Evolutionary conservation across 1,284 basidiomycete species (phyloP), one percentile per base, ranked within the genome.

Genomic region (Gastroboletus turbinatus): DNA sequence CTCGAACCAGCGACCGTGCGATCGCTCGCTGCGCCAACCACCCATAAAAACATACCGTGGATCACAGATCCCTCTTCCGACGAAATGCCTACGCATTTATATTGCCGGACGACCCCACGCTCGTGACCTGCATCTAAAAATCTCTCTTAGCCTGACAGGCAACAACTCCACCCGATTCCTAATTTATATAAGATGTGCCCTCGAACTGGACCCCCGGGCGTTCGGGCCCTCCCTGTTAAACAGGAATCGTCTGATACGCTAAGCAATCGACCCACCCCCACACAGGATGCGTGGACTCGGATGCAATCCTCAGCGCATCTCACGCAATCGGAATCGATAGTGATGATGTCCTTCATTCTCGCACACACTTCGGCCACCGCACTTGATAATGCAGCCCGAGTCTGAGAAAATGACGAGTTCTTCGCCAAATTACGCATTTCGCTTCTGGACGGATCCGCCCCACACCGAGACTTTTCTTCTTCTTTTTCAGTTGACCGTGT

Each of bases 31-130:
- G 2, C 44, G 5, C 38, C 42, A 7, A 43, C 46, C 7, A 2
- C 29, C 7, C 30, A 35, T 9, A 32, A 30, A 14, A 57, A 56
- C 14, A 66, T 68, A 65, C 47, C 58, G 51, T 60, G 66, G 33
- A 65, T 66, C 45, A 74, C 73, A 8, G 79, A 78, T 52, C 74
- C 78, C 1, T 75, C 78, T 35, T 97, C 94, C 80, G 94, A 90
- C 69, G 95, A 98, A 72, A 90, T 92, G 69, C 94, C 1, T 96
- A 90, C 72, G 92, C 87, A 0, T 95, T 90, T 75, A 75, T 97
- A 30, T 73, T 83, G 13, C 76, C 83, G 1, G 77, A 86, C 56
- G 88, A 96, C 68, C 84, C 85, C 13, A 82, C 88, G 52, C 76
- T 97, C 25, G 67, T 79, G 55, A 76, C 78, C 21, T 89, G 87